Conservation (phyloP, 306 rosid genomes). For the Geum urbanum region DNA sequence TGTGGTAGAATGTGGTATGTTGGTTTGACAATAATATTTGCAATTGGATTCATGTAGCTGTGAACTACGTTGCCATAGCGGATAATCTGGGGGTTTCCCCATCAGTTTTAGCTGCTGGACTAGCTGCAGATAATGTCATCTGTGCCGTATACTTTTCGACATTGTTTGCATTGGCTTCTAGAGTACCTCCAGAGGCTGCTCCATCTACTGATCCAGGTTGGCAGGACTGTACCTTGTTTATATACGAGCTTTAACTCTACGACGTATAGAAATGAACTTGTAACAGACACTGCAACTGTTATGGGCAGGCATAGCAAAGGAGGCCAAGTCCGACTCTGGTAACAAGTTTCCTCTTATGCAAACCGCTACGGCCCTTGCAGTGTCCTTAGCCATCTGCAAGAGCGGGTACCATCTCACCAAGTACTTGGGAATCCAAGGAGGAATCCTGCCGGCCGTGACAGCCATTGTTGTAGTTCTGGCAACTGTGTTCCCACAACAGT, state of each 20-base stretch:
- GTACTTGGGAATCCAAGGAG: conserved; percentile 41
- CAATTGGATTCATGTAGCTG: conserved; percentile 40
- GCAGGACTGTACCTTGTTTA: conserved; percentile 3
- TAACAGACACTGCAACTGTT: conserved; percentile 13
- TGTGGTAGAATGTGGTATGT: not conserved
- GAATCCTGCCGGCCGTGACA: conserved; percentile 44
- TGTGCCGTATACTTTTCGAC: conserved; percentile 68
- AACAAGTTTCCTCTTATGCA: conserved; percentile 36
- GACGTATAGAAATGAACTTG: not conserved
- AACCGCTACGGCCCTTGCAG: conserved; percentile 36
- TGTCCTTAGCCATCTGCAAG: conserved; percentile 50
- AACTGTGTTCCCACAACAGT: conserved; percentile 36
- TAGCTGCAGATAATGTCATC: conserved; percentile 84
- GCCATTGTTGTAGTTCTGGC: conserved; percentile 41
- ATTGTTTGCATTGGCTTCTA: conserved; percentile 60
- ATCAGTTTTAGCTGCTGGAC: conserved; percentile 60
- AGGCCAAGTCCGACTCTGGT: conserved; percentile 21
- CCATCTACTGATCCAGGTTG: conserved; percentile 35
- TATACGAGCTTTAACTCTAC: not conserved
- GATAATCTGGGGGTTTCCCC: conserved; percentile 55
- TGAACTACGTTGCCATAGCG: conserved; percentile 70
- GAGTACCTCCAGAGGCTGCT: conserved; percentile 60
- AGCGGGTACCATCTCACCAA: conserved; percentile 35
- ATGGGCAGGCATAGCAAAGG: conserved; percentile 25
- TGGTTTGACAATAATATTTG: not conserved